These are phyloP conservation scores for Russula ochroleuca DNA, from an alignment of 768 basidiomycete genomes.

Conservation along the genomic window DNA sequence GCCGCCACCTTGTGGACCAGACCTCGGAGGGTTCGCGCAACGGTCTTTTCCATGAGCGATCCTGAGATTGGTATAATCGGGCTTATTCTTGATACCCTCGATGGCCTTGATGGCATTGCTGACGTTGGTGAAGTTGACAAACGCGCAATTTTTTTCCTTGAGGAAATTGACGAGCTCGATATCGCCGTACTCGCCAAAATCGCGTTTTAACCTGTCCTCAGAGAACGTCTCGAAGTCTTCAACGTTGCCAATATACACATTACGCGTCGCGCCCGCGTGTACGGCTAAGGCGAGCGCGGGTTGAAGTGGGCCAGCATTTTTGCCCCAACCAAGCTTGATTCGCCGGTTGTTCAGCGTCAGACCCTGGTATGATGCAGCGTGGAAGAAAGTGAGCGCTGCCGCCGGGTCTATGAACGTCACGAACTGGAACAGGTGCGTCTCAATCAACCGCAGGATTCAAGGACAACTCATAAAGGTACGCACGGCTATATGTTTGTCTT, in stretches of 20 bases:
- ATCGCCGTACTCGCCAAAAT: constrained; percentile 95
- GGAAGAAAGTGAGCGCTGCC: constrained; percentile 91
- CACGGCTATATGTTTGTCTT: constrained; percentile 95
- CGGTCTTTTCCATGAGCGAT: constrained; percentile 95
- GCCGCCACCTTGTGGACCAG: constrained; percentile 68
- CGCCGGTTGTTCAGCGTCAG: constrained; percentile 89
- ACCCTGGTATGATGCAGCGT: constrained; percentile 85
- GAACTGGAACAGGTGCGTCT: constrained; percentile 51
- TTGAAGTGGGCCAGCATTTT: constrained; percentile 83
- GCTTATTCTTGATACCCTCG: constrained; percentile 86
- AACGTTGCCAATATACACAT: constrained; percentile 94
- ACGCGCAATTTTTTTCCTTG: constrained; percentile 95
- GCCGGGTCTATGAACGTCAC: constrained; percentile 94
- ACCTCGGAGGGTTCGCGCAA: constrained; percentile 88
- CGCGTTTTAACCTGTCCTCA: constrained; percentile 84
- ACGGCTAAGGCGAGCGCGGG: constrained; percentile 84
- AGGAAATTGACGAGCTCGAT: constrained; percentile 96
- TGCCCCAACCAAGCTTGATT: constrained; percentile 98
- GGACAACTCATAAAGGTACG: constrained; percentile 33
- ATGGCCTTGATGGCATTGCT: constrained; percentile 98
- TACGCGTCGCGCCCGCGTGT: constrained; percentile 89
- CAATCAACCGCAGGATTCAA: constrained; percentile 14
- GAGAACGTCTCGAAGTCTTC: constrained; percentile 92
- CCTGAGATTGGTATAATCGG: constrained; percentile 84
- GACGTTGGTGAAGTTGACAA: constrained; percentile 93